Conservation (phyloP, 371 early-diverging fungal species). For the Massospora cicadina region DNA sequence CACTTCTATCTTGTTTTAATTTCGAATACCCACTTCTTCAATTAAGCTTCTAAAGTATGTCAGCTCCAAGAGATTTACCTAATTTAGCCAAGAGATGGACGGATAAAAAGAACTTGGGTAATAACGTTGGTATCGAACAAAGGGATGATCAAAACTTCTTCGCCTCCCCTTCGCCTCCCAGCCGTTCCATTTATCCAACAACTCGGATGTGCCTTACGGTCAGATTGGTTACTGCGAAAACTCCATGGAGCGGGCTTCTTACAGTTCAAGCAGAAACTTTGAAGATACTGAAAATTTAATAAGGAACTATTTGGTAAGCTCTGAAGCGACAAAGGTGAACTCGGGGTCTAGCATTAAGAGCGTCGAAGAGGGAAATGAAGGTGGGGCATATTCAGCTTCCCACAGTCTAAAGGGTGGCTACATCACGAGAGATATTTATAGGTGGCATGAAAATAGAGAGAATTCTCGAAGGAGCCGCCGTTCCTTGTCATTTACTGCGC, state of each 20-base stretch:
- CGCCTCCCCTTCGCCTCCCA: neutral
- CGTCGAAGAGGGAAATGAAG: neutral
- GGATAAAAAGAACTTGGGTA: neutral
- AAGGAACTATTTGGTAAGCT: slow-evolving; percentile 1
- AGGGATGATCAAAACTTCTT: neutral
- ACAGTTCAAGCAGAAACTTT: neutral
- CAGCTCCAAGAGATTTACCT: neutral
- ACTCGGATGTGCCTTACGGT: neutral
- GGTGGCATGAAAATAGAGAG: slow-evolving; percentile 73
- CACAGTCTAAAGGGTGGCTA: slow-evolving; percentile 45
- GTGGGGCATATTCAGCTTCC: slow-evolving; percentile 11
- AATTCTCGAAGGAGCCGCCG: slow-evolving; percentile 28
- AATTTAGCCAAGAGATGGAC: neutral
- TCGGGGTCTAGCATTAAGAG: neutral
- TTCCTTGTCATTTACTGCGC: slow-evolving; percentile 34
- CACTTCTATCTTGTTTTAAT: too few relatives aligned
- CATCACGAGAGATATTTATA: slow-evolving; percentile 74
- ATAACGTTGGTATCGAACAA: neutral
- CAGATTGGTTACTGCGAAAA: neutral
- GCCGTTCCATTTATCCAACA: neutral
- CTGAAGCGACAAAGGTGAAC: neutral
- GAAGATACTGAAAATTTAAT: slow-evolving; percentile 9
- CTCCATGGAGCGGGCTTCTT: neutral
- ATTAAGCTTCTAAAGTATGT: too few relatives aligned
- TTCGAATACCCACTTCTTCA: too few relatives aligned